Percentiles rank a stretch among this genome's conserved stretches.
phyloP scores from a whole-genome alignment of 352 stramenopile species.

The Phytopythium kandeliae region DNA sequence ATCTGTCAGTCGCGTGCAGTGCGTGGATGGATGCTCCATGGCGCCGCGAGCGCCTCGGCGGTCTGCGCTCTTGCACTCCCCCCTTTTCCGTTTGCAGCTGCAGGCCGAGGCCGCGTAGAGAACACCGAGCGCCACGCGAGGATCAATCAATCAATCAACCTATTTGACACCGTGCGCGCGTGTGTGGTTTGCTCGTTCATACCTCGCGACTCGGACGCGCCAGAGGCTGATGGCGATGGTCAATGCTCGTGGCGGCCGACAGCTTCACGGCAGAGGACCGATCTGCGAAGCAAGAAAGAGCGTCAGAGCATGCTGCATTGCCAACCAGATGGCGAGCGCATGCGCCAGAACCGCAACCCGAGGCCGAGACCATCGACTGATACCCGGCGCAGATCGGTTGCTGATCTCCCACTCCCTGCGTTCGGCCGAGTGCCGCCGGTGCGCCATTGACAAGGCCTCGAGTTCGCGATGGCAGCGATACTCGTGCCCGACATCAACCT shows the following conservation, averaged over 20 bases:
- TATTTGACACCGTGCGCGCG: not conserved
- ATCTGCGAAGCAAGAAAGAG: too few species aligned
- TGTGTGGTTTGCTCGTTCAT: too few species aligned
- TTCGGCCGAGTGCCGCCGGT: not conserved
- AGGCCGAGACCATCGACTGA: too few species aligned
- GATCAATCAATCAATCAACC: not conserved
- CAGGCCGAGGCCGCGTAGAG: not conserved
- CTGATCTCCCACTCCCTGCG: not conserved
- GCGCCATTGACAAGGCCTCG: not conserved
- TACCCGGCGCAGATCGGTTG: too few species aligned
- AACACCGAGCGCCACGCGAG: not conserved
- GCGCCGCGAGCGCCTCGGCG: not conserved
- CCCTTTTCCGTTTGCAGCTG: not conserved
- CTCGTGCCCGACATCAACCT: conserved; percentile 71
- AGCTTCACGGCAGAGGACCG: too few species aligned
- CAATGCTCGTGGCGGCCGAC: too few species aligned
- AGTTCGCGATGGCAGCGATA: conserved; percentile 27
- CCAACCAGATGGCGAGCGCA: not conserved
- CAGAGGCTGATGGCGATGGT: too few species aligned
- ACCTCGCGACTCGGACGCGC: too few species aligned
- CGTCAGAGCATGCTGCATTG: too few species aligned
- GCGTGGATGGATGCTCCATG: not conserved
- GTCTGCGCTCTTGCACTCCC: not conserved
- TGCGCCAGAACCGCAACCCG: too few species aligned
- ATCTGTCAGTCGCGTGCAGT: conserved; percentile 1